Percentiles rank a stretch among this genome's conserved stretches.
phyloP scores from a whole-genome alignment of 1,284 basidiomycete species.

The Cystobasidium sp. region DNA sequence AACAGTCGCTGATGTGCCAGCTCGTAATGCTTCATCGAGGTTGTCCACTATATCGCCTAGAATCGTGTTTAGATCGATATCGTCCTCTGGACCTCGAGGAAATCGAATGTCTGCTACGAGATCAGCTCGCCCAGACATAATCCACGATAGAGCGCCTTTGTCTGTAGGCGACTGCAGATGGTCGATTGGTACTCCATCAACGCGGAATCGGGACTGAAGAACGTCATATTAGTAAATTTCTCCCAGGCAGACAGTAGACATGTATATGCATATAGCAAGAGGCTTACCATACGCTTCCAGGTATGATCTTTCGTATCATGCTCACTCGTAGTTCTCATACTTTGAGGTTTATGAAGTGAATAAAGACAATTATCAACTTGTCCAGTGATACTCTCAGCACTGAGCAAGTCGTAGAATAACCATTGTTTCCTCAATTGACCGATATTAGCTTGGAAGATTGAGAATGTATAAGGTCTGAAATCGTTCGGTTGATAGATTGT shows the following conservation, averaged over 20 bases:
- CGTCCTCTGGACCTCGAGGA: conserved; percentile 76
- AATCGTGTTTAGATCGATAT: conserved; percentile 75
- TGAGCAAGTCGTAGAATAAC: conserved; percentile 72
- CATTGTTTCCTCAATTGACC: conserved; percentile 85
- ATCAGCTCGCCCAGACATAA: conserved; percentile 93
- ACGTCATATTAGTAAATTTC: no score
- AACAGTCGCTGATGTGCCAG: conserved; percentile 8
- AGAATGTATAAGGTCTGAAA: conserved; percentile 92
- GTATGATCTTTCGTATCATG: conserved; percentile 77
- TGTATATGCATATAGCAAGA: background rate
- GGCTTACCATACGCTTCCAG: conserved; percentile 83
- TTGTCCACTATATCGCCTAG: conserved; percentile 89
- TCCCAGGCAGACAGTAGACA: background rate
- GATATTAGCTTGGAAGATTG: conserved; percentile 93
- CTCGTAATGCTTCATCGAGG: conserved; percentile 59
- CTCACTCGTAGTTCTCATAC: conserved; percentile 85
- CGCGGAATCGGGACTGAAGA: conserved; percentile 92
- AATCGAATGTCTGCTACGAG: conserved; percentile 98
- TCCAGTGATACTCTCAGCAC: conserved; percentile 91
- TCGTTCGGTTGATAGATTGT: conserved; percentile 92
- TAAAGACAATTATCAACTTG: conserved; percentile 98
- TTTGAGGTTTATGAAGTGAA: conserved; percentile 95
- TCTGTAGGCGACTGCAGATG: conserved; percentile 86
- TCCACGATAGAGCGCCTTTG: conserved; percentile 90
- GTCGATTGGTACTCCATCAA: conserved; percentile 96